Percentiles rank a stretch among this genome's conserved stretches.
Evolutionary conservation across 129 eudicot genomes (phyloP).

Genomic region (Lonicera japonica): DNA sequence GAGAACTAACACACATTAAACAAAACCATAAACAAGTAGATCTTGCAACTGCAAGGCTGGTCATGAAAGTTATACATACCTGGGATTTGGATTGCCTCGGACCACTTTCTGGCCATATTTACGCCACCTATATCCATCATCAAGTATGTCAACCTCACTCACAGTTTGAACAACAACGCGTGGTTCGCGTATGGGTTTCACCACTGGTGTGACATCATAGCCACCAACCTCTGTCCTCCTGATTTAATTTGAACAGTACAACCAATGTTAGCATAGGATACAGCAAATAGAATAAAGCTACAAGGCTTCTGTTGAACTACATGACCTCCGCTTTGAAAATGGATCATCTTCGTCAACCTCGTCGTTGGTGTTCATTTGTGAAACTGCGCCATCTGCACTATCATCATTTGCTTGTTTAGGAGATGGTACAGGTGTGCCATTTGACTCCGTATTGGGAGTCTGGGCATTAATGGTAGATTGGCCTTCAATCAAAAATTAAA

Average conservation of each 20-base stretch:
- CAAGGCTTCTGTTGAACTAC: constrained; percentile 1
- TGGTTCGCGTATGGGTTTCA: constrained; percentile 95
- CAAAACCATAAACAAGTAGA: not conserved
- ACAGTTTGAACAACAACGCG: constrained; percentile 96
- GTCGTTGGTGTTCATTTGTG: constrained; percentile 40
- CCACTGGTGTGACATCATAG: constrained; percentile 76
- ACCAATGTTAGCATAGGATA: constrained; percentile 13
- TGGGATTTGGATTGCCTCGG: constrained; percentile 96
- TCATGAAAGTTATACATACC: constrained; percentile 40
- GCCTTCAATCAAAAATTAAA: constrained; percentile 24
- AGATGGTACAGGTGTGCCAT: constrained; percentile 52
- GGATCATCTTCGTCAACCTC: constrained; percentile 81
- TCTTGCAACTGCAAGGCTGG: not conserved
- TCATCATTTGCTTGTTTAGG: constrained; percentile 62
- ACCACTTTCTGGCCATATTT: constrained; percentile 99
- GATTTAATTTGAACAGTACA: constrained; percentile 9
- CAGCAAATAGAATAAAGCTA: constrained; percentile 4
- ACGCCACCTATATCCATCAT: constrained; percentile 98
- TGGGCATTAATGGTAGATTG: constrained; percentile 38
- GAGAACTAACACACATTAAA: not conserved
- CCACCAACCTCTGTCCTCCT: constrained; percentile 68
- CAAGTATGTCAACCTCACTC: constrained; percentile 94
- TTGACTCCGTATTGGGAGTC: constrained; percentile 39
- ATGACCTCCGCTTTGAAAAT: constrained; percentile 66
- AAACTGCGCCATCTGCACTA: constrained; percentile 33